A percentile compares a stretch with the other conserved stretches of the same genome.
Conservation (phyloP, 495 filamentous ascomycete species). For the Aspergillus asperescens region DNA sequence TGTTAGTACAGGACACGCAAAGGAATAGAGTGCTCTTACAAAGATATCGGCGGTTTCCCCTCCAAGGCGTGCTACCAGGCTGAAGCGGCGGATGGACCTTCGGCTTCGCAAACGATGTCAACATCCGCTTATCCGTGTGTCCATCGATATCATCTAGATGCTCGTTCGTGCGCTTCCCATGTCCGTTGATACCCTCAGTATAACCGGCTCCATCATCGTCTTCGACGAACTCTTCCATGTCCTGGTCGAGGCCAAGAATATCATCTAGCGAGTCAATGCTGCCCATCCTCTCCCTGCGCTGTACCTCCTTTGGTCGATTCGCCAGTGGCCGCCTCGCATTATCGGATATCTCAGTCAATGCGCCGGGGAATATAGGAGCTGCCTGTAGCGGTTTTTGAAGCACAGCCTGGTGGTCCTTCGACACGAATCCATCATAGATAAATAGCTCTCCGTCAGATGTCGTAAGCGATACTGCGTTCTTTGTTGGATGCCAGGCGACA, state of each 20-base stretch:
- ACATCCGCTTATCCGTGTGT: conserved; percentile 57
- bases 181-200: conserved; percentile 56
- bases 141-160: conserved; percentile 46
- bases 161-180: conserved; percentile 54
- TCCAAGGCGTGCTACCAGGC: conserved; percentile 91
- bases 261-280: conserved; percentile 58
- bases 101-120: conserved; percentile 54
- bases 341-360: conserved; percentile 63
- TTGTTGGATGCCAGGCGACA: conserved; percentile 83
- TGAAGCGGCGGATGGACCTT: conserved; percentile 79
- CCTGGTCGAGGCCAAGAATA: conserved; percentile 44
- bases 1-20: conserved; percentile 20
- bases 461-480: conserved; percentile 84
- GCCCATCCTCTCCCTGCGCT: conserved; percentile 38
- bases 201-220: conserved; percentile 97
- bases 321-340: conserved; percentile 53
- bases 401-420: conserved; percentile 55
- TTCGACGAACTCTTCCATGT: conserved; percentile 76
- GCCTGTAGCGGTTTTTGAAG: conserved; percentile 61
- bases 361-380: conserved; percentile 81
- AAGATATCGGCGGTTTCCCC: conserved; percentile 86
- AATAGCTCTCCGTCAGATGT: conserved; percentile 87
- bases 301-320: conserved; percentile 51
- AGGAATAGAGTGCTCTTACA: conserved; percentile 40
- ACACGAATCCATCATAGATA: conserved; percentile 76